Conservation (phyloP, 495 filamentous ascomycete genomes). For the Aspergillus asperescens region DNA sequence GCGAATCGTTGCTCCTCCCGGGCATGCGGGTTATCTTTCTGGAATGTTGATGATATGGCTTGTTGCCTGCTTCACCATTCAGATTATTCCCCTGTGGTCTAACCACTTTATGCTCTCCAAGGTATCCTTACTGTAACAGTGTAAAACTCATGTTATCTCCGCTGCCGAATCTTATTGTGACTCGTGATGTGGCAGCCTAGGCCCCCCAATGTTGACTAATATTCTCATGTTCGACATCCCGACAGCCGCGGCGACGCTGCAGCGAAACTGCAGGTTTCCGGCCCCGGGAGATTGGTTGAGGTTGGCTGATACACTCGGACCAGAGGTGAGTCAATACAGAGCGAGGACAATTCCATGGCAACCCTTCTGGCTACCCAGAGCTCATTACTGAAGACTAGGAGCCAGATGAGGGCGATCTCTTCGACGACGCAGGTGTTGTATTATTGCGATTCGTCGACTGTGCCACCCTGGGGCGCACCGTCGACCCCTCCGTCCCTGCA, state of each 20-base stretch:
- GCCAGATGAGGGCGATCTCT: not conserved
- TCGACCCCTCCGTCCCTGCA: slow-evolving; percentile 20
- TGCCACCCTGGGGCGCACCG: slow-evolving; percentile 15
- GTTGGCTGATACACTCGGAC: not conserved
- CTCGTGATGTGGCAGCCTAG: not conserved
- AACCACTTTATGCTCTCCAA: too few species aligned
- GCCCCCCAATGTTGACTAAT: not conserved
- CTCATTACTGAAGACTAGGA: not conserved
- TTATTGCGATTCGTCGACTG: slow-evolving; percentile 9
- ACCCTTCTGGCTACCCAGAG: not conserved
- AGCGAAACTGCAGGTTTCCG: not conserved
- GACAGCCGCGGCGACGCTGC: not conserved
- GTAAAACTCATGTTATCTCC: not conserved
- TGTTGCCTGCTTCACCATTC: not conserved
- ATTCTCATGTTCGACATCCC: not conserved
- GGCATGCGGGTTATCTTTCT: not conserved
- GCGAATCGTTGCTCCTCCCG: not conserved
- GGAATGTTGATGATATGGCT: not conserved
- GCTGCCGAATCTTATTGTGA: not conserved
- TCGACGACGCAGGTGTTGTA: not conserved
- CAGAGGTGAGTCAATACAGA: not conserved
- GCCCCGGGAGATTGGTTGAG: not conserved
- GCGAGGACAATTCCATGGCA: not conserved
- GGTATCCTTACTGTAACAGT: too few species aligned
- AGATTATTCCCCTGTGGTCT: not conserved